Conservation (phyloP, 805 yeast genomes). For the Starmerella apis region DNA sequence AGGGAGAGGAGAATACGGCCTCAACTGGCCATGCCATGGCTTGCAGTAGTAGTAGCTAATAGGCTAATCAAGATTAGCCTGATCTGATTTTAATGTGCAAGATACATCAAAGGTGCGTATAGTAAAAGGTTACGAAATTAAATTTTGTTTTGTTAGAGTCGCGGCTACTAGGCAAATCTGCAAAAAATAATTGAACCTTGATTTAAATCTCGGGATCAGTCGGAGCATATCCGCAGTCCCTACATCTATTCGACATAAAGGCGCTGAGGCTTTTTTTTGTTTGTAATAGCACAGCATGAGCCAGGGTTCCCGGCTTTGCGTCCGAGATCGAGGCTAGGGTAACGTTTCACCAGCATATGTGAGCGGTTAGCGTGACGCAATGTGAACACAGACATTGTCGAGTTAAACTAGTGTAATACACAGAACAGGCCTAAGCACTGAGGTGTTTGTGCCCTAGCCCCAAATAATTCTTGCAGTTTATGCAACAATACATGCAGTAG, state of each 20-base stretch:
- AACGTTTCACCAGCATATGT: not conserved
- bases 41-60: too few relatives aligned
- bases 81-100: too few relatives aligned
- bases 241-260: not conserved
- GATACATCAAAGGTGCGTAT: too few relatives aligned
- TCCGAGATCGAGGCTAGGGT: not conserved
- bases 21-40: too few relatives aligned
- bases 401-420: not conserved
- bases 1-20: too few relatives aligned
- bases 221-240: too few relatives aligned
- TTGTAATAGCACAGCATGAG: not conserved
- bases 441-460: not conserved
- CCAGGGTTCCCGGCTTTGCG: constrained; percentile 1
- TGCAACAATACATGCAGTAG: not conserved
- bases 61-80: too few relatives aligned
- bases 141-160: too few relatives aligned
- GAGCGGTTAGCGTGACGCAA: not conserved
- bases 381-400: not conserved
- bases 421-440: not conserved
- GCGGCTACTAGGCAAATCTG: too few relatives aligned
- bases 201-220: too few relatives aligned
- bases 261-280: constrained; percentile 2
- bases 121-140: too few relatives aligned
- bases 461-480: not conserved
- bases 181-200: too few relatives aligned